Percentiles rank a stretch among this genome's conserved stretches.
Evolutionary conservation across 257 asterid species (phyloP).

Genomic region (Orobanche coerulescens): DNA sequence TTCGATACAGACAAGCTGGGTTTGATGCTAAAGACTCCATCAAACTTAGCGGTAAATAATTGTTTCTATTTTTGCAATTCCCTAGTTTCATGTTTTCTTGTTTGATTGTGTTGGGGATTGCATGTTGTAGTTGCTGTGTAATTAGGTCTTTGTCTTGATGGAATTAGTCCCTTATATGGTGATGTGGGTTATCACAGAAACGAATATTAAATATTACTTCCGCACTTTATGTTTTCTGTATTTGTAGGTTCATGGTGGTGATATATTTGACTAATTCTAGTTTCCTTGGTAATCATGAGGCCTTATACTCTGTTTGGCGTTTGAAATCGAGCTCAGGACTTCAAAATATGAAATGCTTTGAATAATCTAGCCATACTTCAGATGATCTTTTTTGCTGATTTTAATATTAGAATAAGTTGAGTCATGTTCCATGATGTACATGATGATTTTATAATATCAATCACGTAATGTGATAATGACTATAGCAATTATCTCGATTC

Average conservation of each 20-base stretch:
- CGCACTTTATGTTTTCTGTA: not conserved
- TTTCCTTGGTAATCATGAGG: constrained; percentile 1
- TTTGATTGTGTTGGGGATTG: constrained; percentile 1
- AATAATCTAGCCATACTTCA: not conserved
- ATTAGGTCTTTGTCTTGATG: constrained; percentile 16
- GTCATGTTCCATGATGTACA: too few species aligned
- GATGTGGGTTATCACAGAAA: not conserved
- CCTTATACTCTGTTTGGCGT: not conserved
- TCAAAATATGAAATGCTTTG: not conserved
- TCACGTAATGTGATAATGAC: too few species aligned
- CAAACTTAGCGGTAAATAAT: constrained; percentile 44
- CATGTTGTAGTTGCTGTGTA: constrained; percentile 6
- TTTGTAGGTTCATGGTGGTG: not conserved
- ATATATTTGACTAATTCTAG: not conserved
- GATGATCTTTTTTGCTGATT: not conserved
- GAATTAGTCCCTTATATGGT: not conserved
- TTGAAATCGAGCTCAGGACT: not conserved
- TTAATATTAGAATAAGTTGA: not conserved
- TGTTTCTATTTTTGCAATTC: not conserved
- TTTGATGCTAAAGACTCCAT: constrained; percentile 54
- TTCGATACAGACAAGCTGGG: constrained; percentile 26
- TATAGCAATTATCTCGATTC: too few species aligned
- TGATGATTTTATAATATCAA: too few species aligned
- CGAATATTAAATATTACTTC: not conserved
- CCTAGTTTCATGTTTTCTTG: not conserved